Conservation (phyloP, 768 basidiomycete genomes). For the Tulasnella sp. region DNA sequence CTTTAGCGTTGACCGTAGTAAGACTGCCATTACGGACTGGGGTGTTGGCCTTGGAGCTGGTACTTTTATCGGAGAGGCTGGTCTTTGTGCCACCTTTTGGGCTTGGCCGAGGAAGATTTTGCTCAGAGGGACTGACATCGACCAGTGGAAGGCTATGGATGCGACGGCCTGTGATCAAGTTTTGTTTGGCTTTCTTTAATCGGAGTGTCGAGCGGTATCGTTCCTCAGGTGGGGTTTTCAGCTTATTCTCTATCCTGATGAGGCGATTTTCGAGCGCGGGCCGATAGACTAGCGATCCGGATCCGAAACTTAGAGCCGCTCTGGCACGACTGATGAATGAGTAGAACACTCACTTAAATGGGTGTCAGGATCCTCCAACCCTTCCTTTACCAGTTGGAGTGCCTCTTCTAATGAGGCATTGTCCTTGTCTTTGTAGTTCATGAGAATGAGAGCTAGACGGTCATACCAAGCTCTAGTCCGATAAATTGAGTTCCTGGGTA, state of each 20-base stretch:
- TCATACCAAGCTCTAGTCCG: slow-evolving; percentile 67
- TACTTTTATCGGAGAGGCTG: not conserved
- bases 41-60: not conserved
- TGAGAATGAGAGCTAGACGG: slow-evolving; percentile 71
- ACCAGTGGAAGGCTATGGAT: slow-evolving; percentile 6
- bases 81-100: not conserved
- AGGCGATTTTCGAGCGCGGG: slow-evolving; percentile 72
- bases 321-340: not conserved
- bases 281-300: slow-evolving; percentile 59
- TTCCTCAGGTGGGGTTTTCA: slow-evolving; percentile 58
- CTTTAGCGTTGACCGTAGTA: not conserved
- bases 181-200: slow-evolving; percentile 40
- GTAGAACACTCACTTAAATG: slow-evolving; percentile 59
- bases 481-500: not conserved
- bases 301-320: not conserved
- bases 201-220: slow-evolving; percentile 48
- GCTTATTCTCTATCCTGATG: slow-evolving; percentile 60
- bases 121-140: not conserved
- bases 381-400: slow-evolving; percentile 37
- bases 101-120: not conserved
- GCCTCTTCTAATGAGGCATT: slow-evolving; percentile 42
- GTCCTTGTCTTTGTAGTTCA: slow-evolving; percentile 52
- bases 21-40: not conserved
- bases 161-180: slow-evolving; percentile 26
- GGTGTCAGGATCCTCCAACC: slow-evolving; percentile 52